phyloP scores from a whole-genome alignment of 1,139 yeast species.

The Geotrichum histeridarum region DNA sequence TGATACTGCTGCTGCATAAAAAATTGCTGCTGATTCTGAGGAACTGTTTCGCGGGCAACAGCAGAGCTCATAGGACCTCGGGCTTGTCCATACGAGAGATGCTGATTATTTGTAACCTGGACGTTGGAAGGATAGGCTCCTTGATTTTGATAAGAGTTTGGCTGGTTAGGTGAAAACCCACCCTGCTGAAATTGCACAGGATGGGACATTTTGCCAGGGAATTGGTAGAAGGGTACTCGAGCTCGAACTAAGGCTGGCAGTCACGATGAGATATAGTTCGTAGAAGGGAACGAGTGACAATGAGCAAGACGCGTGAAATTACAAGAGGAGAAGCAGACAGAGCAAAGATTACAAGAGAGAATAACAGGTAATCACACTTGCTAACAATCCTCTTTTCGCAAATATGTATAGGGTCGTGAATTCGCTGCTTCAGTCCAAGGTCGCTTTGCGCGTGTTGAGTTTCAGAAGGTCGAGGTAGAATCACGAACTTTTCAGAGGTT shows the following conservation, averaged over 20 bases:
- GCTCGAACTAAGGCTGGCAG: too few relatives aligned
- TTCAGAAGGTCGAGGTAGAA: neutral
- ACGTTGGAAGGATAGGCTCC: neutral
- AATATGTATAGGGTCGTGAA: too few relatives aligned
- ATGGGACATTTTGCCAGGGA: slow-evolving; percentile 2
- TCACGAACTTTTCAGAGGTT: slow-evolving; percentile 1
- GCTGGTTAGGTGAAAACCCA: slow-evolving; percentile 8
- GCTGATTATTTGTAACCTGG: neutral
- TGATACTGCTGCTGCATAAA: slow-evolving; percentile 11
- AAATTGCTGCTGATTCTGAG: slow-evolving; percentile 14
- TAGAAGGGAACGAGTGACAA: neutral
- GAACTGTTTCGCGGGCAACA: slow-evolving; percentile 7
- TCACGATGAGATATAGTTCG: too few relatives aligned
- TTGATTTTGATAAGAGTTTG: neutral
- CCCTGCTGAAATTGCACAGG: slow-evolving; percentile 8
- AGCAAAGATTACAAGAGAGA: neutral
- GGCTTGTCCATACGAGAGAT: neutral
- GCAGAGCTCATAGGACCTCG: neutral
- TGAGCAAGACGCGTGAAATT: neutral
- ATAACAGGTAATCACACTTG: too few relatives aligned
- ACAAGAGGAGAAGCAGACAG: neutral
- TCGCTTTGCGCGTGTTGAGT: too few relatives aligned
- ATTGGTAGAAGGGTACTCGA: too few relatives aligned
- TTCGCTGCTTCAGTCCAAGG: too few relatives aligned
- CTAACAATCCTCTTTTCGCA: too few relatives aligned